Base-by-base conservation (phyloP, 805 yeast genomes). In the Cephaloascus albidus region DNA sequence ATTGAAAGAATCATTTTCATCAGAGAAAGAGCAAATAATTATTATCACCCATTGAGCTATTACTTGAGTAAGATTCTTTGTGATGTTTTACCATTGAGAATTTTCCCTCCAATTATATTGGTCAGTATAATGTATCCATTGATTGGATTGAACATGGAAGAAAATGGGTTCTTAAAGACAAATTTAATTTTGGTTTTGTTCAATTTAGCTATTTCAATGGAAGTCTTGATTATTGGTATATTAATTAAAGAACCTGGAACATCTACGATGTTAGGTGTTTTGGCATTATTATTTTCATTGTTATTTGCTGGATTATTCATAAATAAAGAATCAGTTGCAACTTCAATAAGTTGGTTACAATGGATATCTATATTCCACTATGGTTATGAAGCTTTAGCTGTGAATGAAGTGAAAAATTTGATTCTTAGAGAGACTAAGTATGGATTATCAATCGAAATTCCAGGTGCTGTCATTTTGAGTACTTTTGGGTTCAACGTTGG, bases 391-490 rank as follows among this genome's bases (percentile, higher is more conserved):
- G 86, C 97, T 0, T 65, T 93, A 46, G 72, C 88, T 3, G 89
- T 93, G 40, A 93, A 93, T 58, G 98, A 93, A 55, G 97, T 90
- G 8, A 84, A 81, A 52, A 85, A 86, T 28, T 70, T 93, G 54
- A 79, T 86, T 12, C 68, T 93, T 50, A 78, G 76, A 45, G 98
- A 93, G 55, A 81, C 78, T 55, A 93, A 93, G 60, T 90, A 82
- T 53, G 98, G 98, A 0, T 70, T 93, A 34, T 84, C 89, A 35
- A 90, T 93, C 50, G 96, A 88, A 58, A 94, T 93, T 14, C 98
- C 98, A 0, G 98, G 98, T 10, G 97, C 98, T 2, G 94, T 95
- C 2, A 93, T 93, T 40, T 70, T 93, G 49, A 85, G 95, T 48
- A 87, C 97, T 0, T 93, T 93, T 65, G 98, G 98, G 0, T 93